A percentile compares a stretch with the other conserved stretches of the same genome.
Evolutionary conservation across 2,329 filamentous ascomycete species (phyloP).

Genomic region (Hymenoscyphus repandus): DNA sequence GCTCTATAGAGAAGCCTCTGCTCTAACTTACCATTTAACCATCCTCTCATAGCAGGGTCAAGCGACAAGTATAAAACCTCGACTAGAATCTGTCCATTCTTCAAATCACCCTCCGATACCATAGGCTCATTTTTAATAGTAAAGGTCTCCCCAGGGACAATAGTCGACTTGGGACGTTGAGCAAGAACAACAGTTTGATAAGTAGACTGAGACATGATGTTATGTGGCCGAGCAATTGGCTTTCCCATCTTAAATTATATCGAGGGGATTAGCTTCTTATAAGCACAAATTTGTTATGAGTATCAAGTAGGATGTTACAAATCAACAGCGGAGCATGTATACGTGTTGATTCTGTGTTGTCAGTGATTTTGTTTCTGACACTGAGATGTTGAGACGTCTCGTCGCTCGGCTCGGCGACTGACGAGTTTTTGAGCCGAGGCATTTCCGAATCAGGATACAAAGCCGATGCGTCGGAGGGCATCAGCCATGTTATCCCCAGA

Average conservation of each 20-base stretch:
- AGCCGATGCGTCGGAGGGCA: neutral
- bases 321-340: neutral
- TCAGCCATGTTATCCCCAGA: neutral
- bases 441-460: neutral
- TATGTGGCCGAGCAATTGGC: constrained; percentile 16
- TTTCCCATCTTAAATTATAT: constrained; percentile 14
- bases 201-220: constrained; percentile 30
- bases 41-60: constrained; percentile 72
- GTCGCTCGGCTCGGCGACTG: neutral
- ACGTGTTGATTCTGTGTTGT: neutral
- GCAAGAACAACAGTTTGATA: constrained; percentile 49
- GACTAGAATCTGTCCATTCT: constrained; percentile 60
- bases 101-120: constrained; percentile 41
- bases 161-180: constrained; percentile 54
- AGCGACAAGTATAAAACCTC: constrained; percentile 60
- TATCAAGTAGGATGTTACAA: neutral
- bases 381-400: too few relatives aligned
- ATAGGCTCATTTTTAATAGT: constrained; percentile 44
- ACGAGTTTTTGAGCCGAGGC: neutral
- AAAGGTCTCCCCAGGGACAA: constrained; percentile 64
- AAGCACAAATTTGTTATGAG: neutral
- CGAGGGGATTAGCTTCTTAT: neutral
- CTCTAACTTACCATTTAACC: constrained; percentile 51
- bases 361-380: neutral
- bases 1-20: neutral